A percentile compares a stretch with the other conserved stretches of the same genome.
phyloP scores from a whole-genome alignment of 768 basidiomycete species.

The Suillus hirtellus region DNA sequence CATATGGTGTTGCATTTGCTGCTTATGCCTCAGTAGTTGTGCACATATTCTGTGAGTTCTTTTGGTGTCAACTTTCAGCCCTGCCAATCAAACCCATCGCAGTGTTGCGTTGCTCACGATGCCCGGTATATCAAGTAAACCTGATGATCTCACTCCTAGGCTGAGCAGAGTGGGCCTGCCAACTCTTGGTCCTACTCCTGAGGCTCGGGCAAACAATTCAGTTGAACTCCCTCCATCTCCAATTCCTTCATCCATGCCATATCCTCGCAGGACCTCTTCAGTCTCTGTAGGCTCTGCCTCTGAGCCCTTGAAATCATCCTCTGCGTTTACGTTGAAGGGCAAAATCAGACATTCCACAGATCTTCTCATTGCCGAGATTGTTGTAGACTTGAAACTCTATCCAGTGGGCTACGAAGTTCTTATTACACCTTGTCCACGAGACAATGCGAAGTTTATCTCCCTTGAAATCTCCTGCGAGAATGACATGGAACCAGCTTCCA shows the following conservation, averaged over 20 bases:
- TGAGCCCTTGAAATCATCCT: slow-evolving; percentile 37
- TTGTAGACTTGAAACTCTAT: slow-evolving; percentile 81
- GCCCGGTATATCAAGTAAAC: slow-evolving; percentile 18
- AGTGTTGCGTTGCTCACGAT: slow-evolving; percentile 49
- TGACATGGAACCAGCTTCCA: slow-evolving; percentile 6
- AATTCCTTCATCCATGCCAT: slow-evolving; percentile 17
- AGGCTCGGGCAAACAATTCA: slow-evolving; percentile 16
- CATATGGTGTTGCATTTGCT: slow-evolving; percentile 77
- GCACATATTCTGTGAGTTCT: slow-evolving; percentile 69
- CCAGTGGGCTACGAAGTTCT: slow-evolving; percentile 68
- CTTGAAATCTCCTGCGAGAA: slow-evolving; percentile 27
- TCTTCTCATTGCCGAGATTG: slow-evolving; percentile 73
- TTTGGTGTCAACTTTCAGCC: slow-evolving; percentile 43
- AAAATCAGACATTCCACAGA: slow-evolving; percentile 65
- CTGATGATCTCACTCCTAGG: slow-evolving; percentile 42
- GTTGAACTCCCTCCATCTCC: slow-evolving; percentile 24
- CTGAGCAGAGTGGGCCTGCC: slow-evolving; percentile 38
- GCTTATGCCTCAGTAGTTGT: slow-evolving; percentile 70
- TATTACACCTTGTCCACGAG: slow-evolving; percentile 45
- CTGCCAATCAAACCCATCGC: slow-evolving; percentile 51
- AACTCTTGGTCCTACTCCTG: slow-evolving; percentile 20
- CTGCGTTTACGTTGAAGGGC: slow-evolving; percentile 62
- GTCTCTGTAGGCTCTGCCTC: slow-evolving; percentile 34
- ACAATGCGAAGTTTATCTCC: slow-evolving; percentile 38
- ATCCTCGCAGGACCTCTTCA: slow-evolving; percentile 22